Conservation (phyloP, 1,284 basidiomycete species). For the Marasmius fiardii region DNA sequence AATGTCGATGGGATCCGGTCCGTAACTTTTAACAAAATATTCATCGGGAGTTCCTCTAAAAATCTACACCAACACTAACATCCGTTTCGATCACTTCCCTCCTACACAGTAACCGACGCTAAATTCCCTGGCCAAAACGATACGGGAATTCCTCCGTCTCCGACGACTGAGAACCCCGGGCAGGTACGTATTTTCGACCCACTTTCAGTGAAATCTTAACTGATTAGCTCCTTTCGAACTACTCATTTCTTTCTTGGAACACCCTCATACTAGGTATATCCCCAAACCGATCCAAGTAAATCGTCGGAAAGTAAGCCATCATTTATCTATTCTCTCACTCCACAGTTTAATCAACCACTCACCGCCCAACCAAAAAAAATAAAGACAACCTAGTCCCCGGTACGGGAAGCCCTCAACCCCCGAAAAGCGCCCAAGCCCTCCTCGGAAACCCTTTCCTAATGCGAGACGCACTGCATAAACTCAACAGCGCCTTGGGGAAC, state of each 20-base stretch:
- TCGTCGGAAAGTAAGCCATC: constrained; percentile 20
- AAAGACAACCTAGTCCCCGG: too few relatives aligned
- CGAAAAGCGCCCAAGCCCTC: constrained; percentile 21
- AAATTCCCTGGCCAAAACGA: constrained; percentile 27
- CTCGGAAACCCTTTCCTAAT: constrained; percentile 39
- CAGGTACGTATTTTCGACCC: constrained; percentile 25
- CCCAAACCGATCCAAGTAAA: constrained; percentile 25
- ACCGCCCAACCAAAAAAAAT: too few relatives aligned
- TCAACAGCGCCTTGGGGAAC: constrained; percentile 35
- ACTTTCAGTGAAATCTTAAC: too few relatives aligned
- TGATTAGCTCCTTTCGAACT: too few relatives aligned
- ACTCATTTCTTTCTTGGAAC: too few relatives aligned
- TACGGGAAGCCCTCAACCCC: constrained; percentile 11
- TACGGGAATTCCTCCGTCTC: constrained; percentile 26
- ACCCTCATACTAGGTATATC: constrained; percentile 26
- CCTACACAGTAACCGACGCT: constrained; percentile 23
- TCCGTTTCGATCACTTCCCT: neutral
- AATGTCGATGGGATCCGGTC: neutral
- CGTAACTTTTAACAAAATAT: neutral
- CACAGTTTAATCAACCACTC: too few relatives aligned
- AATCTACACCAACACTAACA: neutral
- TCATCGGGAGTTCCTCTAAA: neutral
- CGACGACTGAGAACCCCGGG: constrained; percentile 33
- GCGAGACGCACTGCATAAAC: constrained; percentile 31
- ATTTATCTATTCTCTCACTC: too few relatives aligned